Percentiles rank a stretch among this genome's conserved stretches.
Evolutionary conservation across 139 green algal species (phyloP).

Genomic region (Picocystis salinarum): DNA sequence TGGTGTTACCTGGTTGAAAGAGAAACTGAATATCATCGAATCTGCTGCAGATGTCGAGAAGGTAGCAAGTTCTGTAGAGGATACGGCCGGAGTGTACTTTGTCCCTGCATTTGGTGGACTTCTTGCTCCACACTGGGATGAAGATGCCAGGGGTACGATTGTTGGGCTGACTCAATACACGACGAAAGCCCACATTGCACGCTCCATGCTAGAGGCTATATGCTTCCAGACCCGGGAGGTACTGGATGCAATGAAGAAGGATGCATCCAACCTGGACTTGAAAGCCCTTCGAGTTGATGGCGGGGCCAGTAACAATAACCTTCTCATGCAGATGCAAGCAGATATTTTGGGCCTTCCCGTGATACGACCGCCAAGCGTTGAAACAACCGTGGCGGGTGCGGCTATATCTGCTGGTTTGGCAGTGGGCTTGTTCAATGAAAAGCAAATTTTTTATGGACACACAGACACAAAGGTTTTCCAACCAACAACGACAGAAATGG

Average conservation of each 20-base stretch:
- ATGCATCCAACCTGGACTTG: slow-evolving; percentile 19
- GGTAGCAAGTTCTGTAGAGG: slow-evolving; percentile 28
- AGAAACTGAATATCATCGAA: slow-evolving; percentile 61
- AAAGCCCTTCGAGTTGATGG: slow-evolving; percentile 66
- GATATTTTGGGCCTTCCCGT: slow-evolving; percentile 48
- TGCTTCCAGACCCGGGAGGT: slow-evolving; percentile 81
- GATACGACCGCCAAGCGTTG: slow-evolving; percentile 51
- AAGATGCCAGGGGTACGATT: slow-evolving; percentile 62
- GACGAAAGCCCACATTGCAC: slow-evolving; percentile 43
- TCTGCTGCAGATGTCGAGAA: slow-evolving; percentile 26
- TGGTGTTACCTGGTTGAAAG: slow-evolving; percentile 54
- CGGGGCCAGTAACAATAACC: slow-evolving; percentile 57
- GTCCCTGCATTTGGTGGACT: slow-evolving; percentile 89
- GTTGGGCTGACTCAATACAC: slow-evolving; percentile 57
- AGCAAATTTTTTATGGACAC: slow-evolving; percentile 20
- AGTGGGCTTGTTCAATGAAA: slow-evolving; percentile 53
- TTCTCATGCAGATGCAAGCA: slow-evolving; percentile 88
- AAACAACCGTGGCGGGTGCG: slow-evolving; percentile 80
- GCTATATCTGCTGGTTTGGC: slow-evolving; percentile 74
- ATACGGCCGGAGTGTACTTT: slow-evolving; percentile 59
- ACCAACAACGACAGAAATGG: slow-evolving; percentile 9
- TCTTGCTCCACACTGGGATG: slow-evolving; percentile 75
- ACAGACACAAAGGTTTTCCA: slow-evolving; percentile 2
- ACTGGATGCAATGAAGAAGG: slow-evolving; percentile 59
- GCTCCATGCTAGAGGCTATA: slow-evolving; percentile 85